phyloP scores from a whole-genome alignment of 805 yeast species.

The Deakozyma indianensis region DNA sequence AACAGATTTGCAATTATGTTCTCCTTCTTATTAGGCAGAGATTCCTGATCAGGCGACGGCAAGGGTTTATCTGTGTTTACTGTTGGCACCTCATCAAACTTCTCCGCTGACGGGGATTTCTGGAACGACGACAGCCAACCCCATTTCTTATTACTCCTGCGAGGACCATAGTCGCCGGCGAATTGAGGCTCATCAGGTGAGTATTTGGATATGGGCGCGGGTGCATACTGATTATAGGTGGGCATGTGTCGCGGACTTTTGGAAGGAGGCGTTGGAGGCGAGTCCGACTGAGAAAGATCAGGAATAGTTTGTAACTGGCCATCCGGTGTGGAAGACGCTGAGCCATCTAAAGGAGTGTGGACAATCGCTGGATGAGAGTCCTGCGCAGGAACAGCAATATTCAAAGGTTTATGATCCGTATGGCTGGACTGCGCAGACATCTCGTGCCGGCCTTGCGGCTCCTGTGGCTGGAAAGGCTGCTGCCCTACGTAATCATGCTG shows the following conservation, averaged over 20 bases:
- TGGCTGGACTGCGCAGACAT: too few species aligned
- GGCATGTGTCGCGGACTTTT: conserved; percentile 1
- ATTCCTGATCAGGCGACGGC: not conserved
- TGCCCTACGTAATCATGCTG: too few species aligned
- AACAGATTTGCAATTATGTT: not conserved
- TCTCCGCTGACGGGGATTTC: not conserved
- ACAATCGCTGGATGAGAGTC: not conserved
- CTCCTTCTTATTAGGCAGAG: not conserved
- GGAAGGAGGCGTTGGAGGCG: not conserved
- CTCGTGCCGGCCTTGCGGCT: too few species aligned
- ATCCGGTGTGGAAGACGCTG: not conserved
- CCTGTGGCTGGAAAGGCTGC: too few species aligned
- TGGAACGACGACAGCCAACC: not conserved
- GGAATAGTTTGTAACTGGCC: not conserved
- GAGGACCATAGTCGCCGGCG: not conserved
- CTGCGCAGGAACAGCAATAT: not conserved
- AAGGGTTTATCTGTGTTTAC: not conserved
- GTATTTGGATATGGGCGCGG: not conserved
- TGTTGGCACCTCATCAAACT: not conserved
- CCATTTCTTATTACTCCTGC: not conserved
- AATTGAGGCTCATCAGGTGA: not conserved
- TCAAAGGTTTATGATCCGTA: not conserved
- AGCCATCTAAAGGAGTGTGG: not conserved
- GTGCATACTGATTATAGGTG: not conserved
- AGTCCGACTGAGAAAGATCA: not conserved